Evolutionary conservation across 1,139 yeast species (phyloP), one percentile per base, ranked within the genome.

Genomic region (Hansenula lynferdii): DNA sequence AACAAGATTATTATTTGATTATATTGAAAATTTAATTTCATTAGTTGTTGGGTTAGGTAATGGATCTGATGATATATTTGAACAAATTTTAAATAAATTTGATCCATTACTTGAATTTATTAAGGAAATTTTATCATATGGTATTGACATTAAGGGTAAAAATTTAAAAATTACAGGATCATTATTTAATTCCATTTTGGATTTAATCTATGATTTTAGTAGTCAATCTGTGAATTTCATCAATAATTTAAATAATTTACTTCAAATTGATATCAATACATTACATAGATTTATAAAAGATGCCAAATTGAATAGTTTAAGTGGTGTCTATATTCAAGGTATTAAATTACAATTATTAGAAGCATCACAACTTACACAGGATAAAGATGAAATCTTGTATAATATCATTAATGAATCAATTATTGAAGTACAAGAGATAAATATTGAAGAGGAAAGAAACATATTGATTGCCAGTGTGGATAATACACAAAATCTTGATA

Each of bases 21-120:
- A 76, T 50, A 66, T 83, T 2, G 97, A 89, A 48, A 89, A 87
- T 54, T 56, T 89, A 28, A 57, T 86, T 30, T 80, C 92, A 1
- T 69, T 90, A 37, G 58, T 81, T 8, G 77, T 83, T 14, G 83
- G 83, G 1, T 62, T 92, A 40, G 79, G 85, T 14, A 74, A 80
- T 45, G 75, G 80, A 6, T 75, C 84, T 10, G 81, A 77, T 28
- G 80, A 75, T 30, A 69, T 85, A 19, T 75, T 77, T 44, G 73
- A 72, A 10, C 66, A 67, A 9, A 61, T 87, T 7, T 61, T 74
- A 36, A 57, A 60, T 2, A 70, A 56, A 8, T 39, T 61, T 12
- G 55, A 51, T 11, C 56, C 55, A 14, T 52, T 75, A 7, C 61
- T 78, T 38, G 54, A 53, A 2, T 67, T 78, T 25, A 64, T 78